Evolutionary conservation across 352 stramenopile species (phyloP), one percentile per base, ranked within the genome.

Genomic region (Phytophthora cajani): DNA sequence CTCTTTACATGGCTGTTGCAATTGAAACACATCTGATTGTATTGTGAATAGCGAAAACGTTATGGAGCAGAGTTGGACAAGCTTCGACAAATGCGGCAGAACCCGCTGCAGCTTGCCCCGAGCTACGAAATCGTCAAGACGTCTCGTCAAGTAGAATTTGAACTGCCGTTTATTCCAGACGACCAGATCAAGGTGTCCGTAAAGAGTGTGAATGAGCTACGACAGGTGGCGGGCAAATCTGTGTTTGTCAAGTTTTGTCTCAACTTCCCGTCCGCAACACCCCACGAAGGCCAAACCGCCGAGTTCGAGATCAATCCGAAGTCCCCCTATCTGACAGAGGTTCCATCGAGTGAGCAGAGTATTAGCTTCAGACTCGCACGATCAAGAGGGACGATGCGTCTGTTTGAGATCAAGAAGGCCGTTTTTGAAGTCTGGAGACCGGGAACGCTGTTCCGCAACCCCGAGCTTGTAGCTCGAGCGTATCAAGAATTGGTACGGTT

Each of bases 331-430:
- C 59, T 46, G 2, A 75, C 64, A 1, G 59, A 73, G 2, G 56
- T 74, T 9, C 51, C 79, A 10, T 50, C 56, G 8, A 71, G n/a
- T 5, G 64, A 81, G 19, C 78, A 70, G 27, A 25, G 30, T 12
- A 90, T 84, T 40, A 58, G 62, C 17, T 88, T 91, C 27, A 83
- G 79, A 58, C 61, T 95, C 2, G 67, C 88, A 54, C 79, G 88
- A 27, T 84, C 77, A 14, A 78, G 86, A 44, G 88, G 88, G 12
- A 91, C 83, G 0, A 80, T 90, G 44, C 85, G 87, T 2, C 68
- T 95, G n/a, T 90, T 91, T 69, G 86, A 92, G 70, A 89, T 95
- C 19, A 91, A 92, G 61, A 95, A 94, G 51, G 83, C 82, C 0
- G 38, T 81, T 52, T 92, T 95, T 52, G 88, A 95, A 73, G 83